Base-by-base conservation (phyloP, 305 asterid species). In the Fraxinus xanthoxyloides region DNA sequence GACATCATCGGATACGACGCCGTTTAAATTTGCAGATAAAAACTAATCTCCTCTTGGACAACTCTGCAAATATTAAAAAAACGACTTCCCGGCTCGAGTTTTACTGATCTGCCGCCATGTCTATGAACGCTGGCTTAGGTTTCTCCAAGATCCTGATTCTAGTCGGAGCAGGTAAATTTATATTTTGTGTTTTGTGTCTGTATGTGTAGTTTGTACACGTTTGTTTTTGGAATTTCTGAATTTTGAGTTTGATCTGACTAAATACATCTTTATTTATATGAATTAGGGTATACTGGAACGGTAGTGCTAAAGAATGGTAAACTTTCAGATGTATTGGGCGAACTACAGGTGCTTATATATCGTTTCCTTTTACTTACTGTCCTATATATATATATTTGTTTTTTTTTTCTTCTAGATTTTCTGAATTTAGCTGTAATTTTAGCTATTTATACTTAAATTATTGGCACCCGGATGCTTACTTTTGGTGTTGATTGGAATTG, bases 71-170 rank as follows among this genome's bases (percentile, higher is more conserved):
- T 67, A 24, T 23, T 23, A 12, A 10, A 65, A 26, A 30, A 28
- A 12, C 75, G 10, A 30, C 78, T 13, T 67, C 9, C 21, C 31
- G 74, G 34, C 8, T 75, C 74, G 35, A 35, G 21, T 35, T 51
- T 73, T 36, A n/a, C 61, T 76, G 85, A 86, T 83, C 83, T 24
- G 81, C 76, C 77, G 82, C 88, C 85, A 95, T 95, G 98, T 97
- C 98, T 81, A 78, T 90, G 97, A 96, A 92, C 69, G 89, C 94
- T 80, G 95, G 98, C 38, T 84, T 95, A 40, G 97, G 98, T 26
- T 83, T 92, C 13, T 87, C 97, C 8, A 92, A 84, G 92, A 82
- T 95, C 84, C 21, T 92, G 72, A 77, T 95, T 17, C 51, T 93
- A 15, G 87, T 81, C 8, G 97, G 98, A 87, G 97, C 95, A 26